Conservation (phyloP, 805 yeast genomes). For the Wickerhamomyces sydowiorum region DNA sequence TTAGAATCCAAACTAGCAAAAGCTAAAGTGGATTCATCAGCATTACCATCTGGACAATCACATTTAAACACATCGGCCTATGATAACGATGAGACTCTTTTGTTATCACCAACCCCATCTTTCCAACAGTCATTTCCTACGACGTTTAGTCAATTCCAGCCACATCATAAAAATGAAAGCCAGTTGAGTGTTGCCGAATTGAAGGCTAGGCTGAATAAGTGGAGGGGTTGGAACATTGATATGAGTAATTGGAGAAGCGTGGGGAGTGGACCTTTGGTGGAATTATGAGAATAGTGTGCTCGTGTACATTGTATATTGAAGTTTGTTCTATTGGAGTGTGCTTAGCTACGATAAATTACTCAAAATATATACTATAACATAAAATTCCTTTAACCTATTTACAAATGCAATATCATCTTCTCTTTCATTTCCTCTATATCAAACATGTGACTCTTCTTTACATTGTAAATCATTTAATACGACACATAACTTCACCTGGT, state of each 20-base stretch:
- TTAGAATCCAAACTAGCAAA: constrained; percentile 18
- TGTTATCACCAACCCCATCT: constrained; percentile 19
- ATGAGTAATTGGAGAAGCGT: constrained; percentile 77
- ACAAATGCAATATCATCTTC: neutral
- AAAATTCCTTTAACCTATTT: neutral
- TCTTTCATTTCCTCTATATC: neutral
- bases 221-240: constrained; percentile 85
- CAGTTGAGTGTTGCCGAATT: constrained; percentile 41
- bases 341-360: too few species aligned
- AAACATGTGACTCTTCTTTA: too few species aligned
- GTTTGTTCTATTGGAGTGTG: too few species aligned
- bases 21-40: constrained; percentile 19
- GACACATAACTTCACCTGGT: constrained; percentile 77
- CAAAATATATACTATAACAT: neutral
- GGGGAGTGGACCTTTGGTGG: constrained; percentile 59
- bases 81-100: constrained; percentile 14
- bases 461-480: constrained; percentile 57
- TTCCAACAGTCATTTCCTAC: constrained; percentile 13
- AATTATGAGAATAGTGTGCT: too few species aligned
- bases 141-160: constrained; percentile 11
- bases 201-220: constrained; percentile 54
- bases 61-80: constrained; percentile 17
- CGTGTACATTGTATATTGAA: too few species aligned
- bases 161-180: constrained; percentile 15
- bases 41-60: constrained; percentile 15